Conservation (phyloP, 1,284 basidiomycete genomes). For the Ganoderma meredithae region DNA sequence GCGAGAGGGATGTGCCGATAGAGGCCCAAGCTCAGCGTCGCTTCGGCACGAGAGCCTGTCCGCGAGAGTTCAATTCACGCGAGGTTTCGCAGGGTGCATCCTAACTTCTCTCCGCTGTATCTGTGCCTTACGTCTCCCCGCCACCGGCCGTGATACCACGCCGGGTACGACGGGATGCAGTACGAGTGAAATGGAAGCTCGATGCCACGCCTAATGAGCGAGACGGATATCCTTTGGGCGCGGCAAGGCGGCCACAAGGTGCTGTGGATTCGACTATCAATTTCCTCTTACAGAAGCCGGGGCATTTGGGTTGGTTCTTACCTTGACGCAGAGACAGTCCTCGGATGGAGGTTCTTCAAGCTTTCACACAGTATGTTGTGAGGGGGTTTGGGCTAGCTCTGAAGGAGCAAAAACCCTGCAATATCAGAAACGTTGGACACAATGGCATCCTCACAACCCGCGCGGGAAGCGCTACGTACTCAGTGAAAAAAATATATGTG, state of each 20-base stretch:
- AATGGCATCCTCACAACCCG: not conserved
- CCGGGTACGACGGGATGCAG: not conserved
- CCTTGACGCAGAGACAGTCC: not conserved
- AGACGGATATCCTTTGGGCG: constrained; percentile 2
- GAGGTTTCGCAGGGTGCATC: not conserved
- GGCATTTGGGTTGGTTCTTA: not conserved
- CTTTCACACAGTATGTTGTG: not conserved
- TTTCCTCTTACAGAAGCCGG: not conserved
- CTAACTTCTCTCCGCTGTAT: constrained; percentile 3
- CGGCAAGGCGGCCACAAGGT: not conserved
- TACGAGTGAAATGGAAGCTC: constrained; percentile 9
- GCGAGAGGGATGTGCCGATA: constrained; percentile 13
- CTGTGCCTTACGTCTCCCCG: constrained; percentile 9
- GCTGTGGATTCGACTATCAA: constrained; percentile 2
- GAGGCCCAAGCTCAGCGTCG: constrained; percentile 1
- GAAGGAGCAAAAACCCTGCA: not conserved
- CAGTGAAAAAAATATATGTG: not conserved
- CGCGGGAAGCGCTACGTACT: not conserved
- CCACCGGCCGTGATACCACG: constrained; percentile 2
- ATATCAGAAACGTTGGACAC: not conserved
- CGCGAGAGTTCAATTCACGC: constrained; percentile 14
- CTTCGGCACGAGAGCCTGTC: constrained; percentile 16
- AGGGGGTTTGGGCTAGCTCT: not conserved
- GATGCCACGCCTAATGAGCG: constrained; percentile 17
- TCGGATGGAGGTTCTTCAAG: not conserved